Percentiles rank a stretch among this genome's conserved stretches.
phyloP scores from a whole-genome alignment of 495 filamentous ascomycete species.

The Hypoxylon crocopeplum region DNA sequence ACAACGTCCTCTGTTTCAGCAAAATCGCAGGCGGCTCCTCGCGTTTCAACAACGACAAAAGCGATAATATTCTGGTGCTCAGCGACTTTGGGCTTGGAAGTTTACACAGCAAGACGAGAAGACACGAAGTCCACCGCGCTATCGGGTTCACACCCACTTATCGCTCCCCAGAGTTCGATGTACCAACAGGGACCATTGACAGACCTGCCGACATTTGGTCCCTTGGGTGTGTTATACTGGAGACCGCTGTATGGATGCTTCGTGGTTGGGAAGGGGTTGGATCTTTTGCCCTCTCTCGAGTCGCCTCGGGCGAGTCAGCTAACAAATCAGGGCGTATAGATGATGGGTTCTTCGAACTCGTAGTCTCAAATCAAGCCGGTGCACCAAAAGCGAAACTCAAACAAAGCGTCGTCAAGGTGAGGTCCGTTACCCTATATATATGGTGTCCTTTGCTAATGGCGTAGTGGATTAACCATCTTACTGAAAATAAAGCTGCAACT shows the following conservation, averaged over 20 bases:
- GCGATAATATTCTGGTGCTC: neutral
- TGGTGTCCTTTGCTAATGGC: neutral
- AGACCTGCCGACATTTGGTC: slow-evolving; percentile 40
- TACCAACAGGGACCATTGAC: slow-evolving; percentile 12
- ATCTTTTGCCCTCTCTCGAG: slow-evolving; percentile 20
- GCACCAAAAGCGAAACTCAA: slow-evolving; percentile 3
- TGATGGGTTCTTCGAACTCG: slow-evolving; percentile 4
- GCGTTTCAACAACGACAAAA: too few species aligned
- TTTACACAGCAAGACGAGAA: neutral
- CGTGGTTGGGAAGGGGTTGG: slow-evolving; percentile 26
- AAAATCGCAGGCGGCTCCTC: too few species aligned
- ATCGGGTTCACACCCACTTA: slow-evolving; percentile 24
- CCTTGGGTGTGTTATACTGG: slow-evolving; percentile 39
- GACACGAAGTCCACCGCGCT: neutral
- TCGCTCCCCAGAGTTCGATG: slow-evolving; percentile 25
- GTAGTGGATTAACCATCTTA: slow-evolving; percentile 8
- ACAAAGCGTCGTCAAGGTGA: slow-evolving; percentile 10
- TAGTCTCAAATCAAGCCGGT: neutral
- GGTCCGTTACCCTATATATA: neutral
- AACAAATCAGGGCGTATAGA: neutral
- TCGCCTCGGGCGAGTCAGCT: neutral
- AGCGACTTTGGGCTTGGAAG: slow-evolving; percentile 13
- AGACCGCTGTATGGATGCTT: slow-evolving; percentile 35
- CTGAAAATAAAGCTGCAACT: neutral
- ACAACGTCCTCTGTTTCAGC: slow-evolving; percentile 12